Conservation (phyloP, 2,329 filamentous ascomycete genomes). For the Diaporthe destruens region DNA sequence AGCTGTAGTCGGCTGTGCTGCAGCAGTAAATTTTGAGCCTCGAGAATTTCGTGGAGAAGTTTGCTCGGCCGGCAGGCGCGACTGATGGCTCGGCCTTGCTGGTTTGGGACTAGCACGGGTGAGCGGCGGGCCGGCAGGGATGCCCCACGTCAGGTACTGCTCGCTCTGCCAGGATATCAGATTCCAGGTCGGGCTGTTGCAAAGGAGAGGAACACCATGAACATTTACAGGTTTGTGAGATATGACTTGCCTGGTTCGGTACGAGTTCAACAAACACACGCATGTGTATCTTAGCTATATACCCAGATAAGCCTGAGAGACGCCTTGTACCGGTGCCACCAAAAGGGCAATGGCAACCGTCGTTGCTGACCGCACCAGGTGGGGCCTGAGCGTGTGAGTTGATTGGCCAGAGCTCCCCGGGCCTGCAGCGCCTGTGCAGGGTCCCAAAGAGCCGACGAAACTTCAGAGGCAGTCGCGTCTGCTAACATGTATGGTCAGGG, state of each 20-base stretch:
- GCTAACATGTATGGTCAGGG: slow-evolving; percentile 1
- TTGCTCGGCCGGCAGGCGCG: slow-evolving; percentile 41
- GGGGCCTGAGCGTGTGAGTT: slow-evolving; percentile 25
- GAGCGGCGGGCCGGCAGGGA: slow-evolving; percentile 15
- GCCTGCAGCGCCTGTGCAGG: slow-evolving; percentile 13
- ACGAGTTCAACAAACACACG: neutral
- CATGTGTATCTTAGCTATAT: neutral
- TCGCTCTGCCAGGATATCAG: slow-evolving; percentile 1
- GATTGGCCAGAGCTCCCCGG: slow-evolving; percentile 36
- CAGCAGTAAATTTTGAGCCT: slow-evolving; percentile 30
- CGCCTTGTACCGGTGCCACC: neutral
- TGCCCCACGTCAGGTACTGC: slow-evolving; percentile 35
- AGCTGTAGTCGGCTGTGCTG: slow-evolving; percentile 5
- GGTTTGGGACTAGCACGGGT: neutral
- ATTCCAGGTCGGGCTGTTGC: neutral
- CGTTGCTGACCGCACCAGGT: slow-evolving; percentile 9
- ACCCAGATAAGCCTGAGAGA: neutral
- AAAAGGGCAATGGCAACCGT: slow-evolving; percentile 12
- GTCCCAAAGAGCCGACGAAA: slow-evolving; percentile 18
- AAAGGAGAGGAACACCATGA: no score
- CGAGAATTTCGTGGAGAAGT: slow-evolving; percentile 42
- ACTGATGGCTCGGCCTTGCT: slow-evolving; percentile 31
- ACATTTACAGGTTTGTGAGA: no score
- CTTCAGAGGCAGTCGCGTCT: slow-evolving; percentile 38
- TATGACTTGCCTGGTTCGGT: no score